A percentile compares a stretch with the other conserved stretches of the same genome.
Evolutionary conservation across 352 stramenopile species (phyloP).

Genomic region (Globisporangium canariense): DNA sequence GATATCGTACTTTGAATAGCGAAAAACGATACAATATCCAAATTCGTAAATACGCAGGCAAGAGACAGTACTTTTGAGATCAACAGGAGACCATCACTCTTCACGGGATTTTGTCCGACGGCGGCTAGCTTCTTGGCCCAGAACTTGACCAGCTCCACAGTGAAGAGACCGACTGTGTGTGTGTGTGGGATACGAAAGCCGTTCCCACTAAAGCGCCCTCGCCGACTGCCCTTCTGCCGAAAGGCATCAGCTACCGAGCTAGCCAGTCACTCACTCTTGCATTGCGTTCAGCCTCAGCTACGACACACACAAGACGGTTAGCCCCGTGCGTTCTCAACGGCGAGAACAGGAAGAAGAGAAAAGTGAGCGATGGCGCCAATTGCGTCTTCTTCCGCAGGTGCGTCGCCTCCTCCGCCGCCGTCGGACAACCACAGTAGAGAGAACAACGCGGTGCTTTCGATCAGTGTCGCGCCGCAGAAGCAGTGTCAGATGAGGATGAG

Average conservation of each 20-base stretch:
- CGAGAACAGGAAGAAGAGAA: background rate
- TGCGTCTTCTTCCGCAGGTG: background rate
- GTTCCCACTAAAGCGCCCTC: no score
- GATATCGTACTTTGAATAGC: background rate
- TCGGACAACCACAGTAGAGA: background rate
- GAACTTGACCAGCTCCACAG: background rate
- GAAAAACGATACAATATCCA: background rate
- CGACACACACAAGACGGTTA: background rate
- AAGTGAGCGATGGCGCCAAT: background rate
- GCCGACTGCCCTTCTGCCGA: background rate
- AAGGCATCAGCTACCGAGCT: no score
- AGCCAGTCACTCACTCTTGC: background rate
- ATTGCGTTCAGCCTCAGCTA: background rate
- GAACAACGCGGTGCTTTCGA: background rate
- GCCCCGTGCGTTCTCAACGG: no score
- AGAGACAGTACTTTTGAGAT: background rate
- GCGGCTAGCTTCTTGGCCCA: background rate
- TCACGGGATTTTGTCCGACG: background rate
- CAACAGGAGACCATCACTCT: background rate
- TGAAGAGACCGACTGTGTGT: no score
- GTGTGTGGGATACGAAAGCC: no score
- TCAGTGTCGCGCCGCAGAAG: background rate
- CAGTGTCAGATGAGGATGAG: slow-evolving; percentile 3
- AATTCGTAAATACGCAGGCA: background rate
- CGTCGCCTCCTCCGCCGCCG: background rate